Base-by-base conservation (phyloP, 1,139 yeast genomes). In the Geotrichum fermentans region DNA sequence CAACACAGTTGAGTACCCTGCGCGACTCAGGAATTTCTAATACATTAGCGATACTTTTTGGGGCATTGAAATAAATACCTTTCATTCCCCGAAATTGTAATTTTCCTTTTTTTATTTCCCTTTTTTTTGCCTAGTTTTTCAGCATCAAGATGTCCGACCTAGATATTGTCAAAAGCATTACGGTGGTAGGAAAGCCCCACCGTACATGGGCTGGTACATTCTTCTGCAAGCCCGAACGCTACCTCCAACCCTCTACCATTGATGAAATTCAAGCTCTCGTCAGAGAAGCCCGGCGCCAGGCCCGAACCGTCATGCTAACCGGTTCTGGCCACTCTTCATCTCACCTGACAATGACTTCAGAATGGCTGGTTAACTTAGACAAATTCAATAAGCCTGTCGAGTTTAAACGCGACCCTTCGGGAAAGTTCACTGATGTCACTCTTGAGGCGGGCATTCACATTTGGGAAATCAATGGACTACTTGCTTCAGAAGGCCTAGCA, bases 301-400 rank as follows among this genome's bases (percentile, higher is more conserved):
- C 74, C 17, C 83, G 80, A 57, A 86, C 95, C 16, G 71, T 92
- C 52, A 83, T 87, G 75, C 79, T 88, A 2, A 92, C 87, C 7
- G 98, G 98, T 0, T 82, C 96, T 0, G 97, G 97, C 29, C 97
- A 92, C 64, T 89, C 97, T 5, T 98, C 98, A 0, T 84, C 95
- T 42, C 90, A 82, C 61, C 69, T 92, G 68, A 88, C 96, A 45
- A 84, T 89, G 84, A 85, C 96, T 1, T 69, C 70, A 28, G 95
- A 87, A 52, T 90, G 97, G 96, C 70, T 92, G 37, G 79, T 95
- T 57, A 90, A 87, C 64, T 73, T 92, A 61, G 98, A 92, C 67
- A 79, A 78, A 55, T 77, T 85, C 66, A 78, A 81, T 63, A 62
- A 66, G 21, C 66, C 69, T 22, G 66, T 77, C 52, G 74, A 75